Evolutionary conservation across 345 rosid species (phyloP), one percentile per base, ranked within the genome.

Genomic region (Citrus medica): DNA sequence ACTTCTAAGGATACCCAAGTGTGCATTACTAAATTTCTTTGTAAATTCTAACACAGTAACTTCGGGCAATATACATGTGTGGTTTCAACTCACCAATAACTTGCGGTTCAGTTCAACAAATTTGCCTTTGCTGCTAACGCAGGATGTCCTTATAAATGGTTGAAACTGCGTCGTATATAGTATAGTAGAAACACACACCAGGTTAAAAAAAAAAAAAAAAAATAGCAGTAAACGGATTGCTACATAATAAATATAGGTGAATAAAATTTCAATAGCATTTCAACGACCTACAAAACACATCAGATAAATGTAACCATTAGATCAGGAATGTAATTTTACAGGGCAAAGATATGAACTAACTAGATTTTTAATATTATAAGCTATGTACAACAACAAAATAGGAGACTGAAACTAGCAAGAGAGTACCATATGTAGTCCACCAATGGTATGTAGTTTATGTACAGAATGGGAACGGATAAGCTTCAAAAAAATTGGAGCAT

Each of bases 401-500:
- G 25, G n/a, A 76, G 25, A 13, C 30, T 9, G 19, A 24, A 65
- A 38, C 55, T 28, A 21, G 72, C 32, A 73, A 33, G 60, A 51
- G 42, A 38, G 35, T 67, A 79, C 86, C 77, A 74, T 71, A 9
- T 62, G 53, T 17, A 37, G 51, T 66, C 62, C 24, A 6, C 22
- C 9, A 65, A 63, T 1, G 24, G 28, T 24, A 69, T 46, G 48
- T 42, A 71, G 30, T 33, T 33, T 28, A 69, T 46, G 58, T 55
- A 71, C 68, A 76, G 71, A 71, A 71, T 16, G 42, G 14, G 60
- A 38, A 73, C 67, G 83, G 82, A 83, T 80, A 71, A 76, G 67
- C 85, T 75, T 83, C 85, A 59, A 7, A 56, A 70, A 81, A 75
- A 37, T 12, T 63, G 78, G 77, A 79, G 83, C 86, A 74, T 16